These are phyloP conservation scores for Glomus cerebriforme DNA, from an alignment of 192 early-diverging fungal genomes.

Conservation along the genomic window DNA sequence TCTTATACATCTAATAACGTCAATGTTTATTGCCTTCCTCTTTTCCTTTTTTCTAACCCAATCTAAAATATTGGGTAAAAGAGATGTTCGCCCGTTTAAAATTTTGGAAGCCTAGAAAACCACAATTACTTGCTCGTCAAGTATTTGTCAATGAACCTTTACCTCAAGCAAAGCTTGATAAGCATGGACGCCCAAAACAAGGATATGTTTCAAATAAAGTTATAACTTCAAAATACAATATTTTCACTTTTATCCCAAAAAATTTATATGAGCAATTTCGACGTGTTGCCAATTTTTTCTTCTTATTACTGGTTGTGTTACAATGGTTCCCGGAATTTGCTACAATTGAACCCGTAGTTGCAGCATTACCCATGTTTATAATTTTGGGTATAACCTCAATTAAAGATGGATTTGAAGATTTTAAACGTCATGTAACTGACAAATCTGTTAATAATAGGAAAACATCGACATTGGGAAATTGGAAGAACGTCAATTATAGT, in stretches of 20 bases:
- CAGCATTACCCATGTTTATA: constrained; percentile 77
- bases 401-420: constrained; percentile 93
- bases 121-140: constrained; percentile 37
- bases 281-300: constrained; percentile 90
- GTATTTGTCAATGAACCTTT: constrained; percentile 70
- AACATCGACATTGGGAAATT: constrained; percentile 50
- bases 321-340: constrained; percentile 64
- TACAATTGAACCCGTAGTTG: constrained; percentile 70
- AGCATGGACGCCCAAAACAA: constrained; percentile 56
- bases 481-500: constrained; percentile 55
- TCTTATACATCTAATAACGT: no score
- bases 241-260: constrained; percentile 87
- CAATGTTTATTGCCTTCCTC: no score
- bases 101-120: not conserved
- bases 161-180: constrained; percentile 54
- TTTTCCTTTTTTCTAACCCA: not conserved
- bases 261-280: constrained; percentile 96
- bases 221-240: constrained; percentile 85
- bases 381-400: constrained; percentile 74
- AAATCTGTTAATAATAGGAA: constrained; percentile 68
- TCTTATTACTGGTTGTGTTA: constrained; percentile 80
- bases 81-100: not conserved
- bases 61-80: not conserved
- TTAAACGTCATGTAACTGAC: constrained; percentile 79
- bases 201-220: constrained; percentile 77